phyloP scores from a whole-genome alignment of 2,329 filamentous ascomycete genomes.

The Diaporthe ilicicola region DNA sequence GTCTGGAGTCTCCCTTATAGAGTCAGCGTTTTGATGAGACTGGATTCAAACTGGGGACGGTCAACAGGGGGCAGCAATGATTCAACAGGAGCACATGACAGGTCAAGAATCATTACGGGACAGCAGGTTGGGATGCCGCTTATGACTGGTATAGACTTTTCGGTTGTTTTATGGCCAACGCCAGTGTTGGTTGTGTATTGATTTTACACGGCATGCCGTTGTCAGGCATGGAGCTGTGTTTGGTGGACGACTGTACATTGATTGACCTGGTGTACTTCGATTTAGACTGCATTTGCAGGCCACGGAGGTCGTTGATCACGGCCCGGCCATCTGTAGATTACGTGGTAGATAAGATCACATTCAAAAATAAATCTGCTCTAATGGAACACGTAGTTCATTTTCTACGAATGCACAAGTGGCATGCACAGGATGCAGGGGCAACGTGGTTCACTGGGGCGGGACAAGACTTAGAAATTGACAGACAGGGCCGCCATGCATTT shows the following conservation, averaged over 20 bases:
- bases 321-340: constrained; percentile 16
- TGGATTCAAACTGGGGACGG: background rate
- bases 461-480: too few species aligned
- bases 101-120: background rate
- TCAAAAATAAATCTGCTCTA: too few species aligned
- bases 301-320: background rate
- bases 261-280: constrained; percentile 1
- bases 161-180: background rate
- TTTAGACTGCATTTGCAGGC: constrained; percentile 25
- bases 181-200: background rate
- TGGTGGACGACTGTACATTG: background rate
- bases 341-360: constrained; percentile 10
- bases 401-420: background rate
- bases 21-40: constrained; percentile 23
- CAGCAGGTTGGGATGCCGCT: constrained; percentile 19
- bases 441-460: too few species aligned
- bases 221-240: background rate
- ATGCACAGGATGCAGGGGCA: too few species aligned
- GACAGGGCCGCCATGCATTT: too few species aligned
- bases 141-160: constrained; percentile 29
- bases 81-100: constrained; percentile 3
- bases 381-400: background rate
- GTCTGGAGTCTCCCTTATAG: constrained; percentile 12
- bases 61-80: background rate
- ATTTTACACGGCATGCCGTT: background rate